phyloP scores from a whole-genome alignment of 768 basidiomycete genomes.

The Mycena haematopus region DNA sequence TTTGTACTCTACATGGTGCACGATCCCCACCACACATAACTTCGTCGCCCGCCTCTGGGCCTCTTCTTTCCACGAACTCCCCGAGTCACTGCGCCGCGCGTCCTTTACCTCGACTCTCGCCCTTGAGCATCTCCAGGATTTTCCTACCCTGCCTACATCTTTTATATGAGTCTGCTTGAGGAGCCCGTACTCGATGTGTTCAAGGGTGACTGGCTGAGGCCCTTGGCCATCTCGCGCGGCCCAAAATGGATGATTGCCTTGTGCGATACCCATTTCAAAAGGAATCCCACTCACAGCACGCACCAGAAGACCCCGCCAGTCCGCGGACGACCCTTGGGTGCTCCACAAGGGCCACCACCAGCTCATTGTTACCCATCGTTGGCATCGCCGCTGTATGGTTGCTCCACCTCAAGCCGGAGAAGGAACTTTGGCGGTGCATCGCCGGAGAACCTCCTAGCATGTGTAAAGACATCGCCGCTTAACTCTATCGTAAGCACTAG shows the following conservation, averaged over 20 bases:
- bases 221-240: conserved; percentile 93
- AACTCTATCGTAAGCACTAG: conserved; percentile 50
- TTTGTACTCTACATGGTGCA: conserved; percentile 85
- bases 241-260: conserved; percentile 89
- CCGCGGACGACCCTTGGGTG: no score
- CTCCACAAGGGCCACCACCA: conserved; percentile 27
- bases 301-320: no score
- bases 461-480: conserved; percentile 1
- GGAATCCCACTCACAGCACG: conserved; percentile 53
- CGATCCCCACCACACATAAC: conserved; percentile 93
- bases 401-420: conserved; percentile 88
- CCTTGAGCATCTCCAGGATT: conserved; percentile 91
- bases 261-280: conserved; percentile 51
- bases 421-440: conserved; percentile 89
- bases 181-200: conserved; percentile 74
- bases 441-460: conserved; percentile 53
- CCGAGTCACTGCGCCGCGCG: conserved; percentile 88
- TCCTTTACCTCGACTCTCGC: conserved; percentile 61
- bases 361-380: conserved; percentile 76
- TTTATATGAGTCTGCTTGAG: conserved; percentile 90
- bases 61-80: conserved; percentile 85
- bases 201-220: conserved; percentile 93
- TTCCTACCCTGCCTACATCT: conserved; percentile 95
- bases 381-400: conserved; percentile 72
- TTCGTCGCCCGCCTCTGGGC: conserved; percentile 95